phyloP scores from a whole-genome alignment of 2,329 filamentous ascomycete genomes.

The Arthrobotrys megalospora region DNA sequence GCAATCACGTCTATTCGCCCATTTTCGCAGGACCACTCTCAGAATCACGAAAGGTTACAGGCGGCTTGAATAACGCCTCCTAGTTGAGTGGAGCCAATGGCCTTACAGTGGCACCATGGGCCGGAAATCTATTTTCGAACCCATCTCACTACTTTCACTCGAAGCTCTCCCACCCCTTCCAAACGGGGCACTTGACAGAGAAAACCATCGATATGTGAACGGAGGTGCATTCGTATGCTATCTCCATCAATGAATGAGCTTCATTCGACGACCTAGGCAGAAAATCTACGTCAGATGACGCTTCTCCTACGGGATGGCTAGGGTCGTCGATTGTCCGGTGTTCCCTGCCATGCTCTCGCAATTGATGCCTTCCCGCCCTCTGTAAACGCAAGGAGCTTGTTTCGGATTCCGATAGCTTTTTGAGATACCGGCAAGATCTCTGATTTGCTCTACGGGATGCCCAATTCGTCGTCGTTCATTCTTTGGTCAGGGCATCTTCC shows the following conservation, averaged over 20 bases:
- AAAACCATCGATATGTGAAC: slow-evolving; percentile 18
- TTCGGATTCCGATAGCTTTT: slow-evolving; percentile 46
- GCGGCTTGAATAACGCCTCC: slow-evolving; percentile 28
- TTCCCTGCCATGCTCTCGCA: slow-evolving; percentile 20
- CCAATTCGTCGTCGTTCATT: slow-evolving; percentile 33
- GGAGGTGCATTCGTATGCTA: slow-evolving; percentile 24
- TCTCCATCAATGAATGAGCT: slow-evolving; percentile 41
- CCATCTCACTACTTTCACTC: slow-evolving; percentile 33
- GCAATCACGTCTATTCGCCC: slow-evolving; percentile 7
- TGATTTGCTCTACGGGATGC: slow-evolving; percentile 37
- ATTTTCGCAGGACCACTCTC: slow-evolving; percentile 10
- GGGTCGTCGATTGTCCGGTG: slow-evolving; percentile 12
- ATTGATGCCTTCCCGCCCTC: slow-evolving; percentile 36
- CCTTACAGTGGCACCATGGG: slow-evolving; percentile 51
- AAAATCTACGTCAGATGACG: slow-evolving; percentile 46
- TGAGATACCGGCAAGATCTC: slow-evolving; percentile 22
- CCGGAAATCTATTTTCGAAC: slow-evolving; percentile 52
- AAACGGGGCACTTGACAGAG: slow-evolving; percentile 43
- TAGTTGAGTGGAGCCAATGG: slow-evolving; percentile 46
- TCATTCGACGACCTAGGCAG: slow-evolving; percentile 31
- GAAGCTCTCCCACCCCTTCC: slow-evolving; percentile 35
- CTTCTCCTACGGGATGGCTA: slow-evolving; percentile 6
- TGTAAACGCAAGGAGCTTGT: slow-evolving; percentile 39
- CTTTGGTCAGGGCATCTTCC: slow-evolving; percentile 40
- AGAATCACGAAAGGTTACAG: slow-evolving; percentile 35